These are phyloP conservation scores for Rubroshorea leprosula DNA, from an alignment of 345 rosid genomes.

Conservation along the genomic window DNA sequence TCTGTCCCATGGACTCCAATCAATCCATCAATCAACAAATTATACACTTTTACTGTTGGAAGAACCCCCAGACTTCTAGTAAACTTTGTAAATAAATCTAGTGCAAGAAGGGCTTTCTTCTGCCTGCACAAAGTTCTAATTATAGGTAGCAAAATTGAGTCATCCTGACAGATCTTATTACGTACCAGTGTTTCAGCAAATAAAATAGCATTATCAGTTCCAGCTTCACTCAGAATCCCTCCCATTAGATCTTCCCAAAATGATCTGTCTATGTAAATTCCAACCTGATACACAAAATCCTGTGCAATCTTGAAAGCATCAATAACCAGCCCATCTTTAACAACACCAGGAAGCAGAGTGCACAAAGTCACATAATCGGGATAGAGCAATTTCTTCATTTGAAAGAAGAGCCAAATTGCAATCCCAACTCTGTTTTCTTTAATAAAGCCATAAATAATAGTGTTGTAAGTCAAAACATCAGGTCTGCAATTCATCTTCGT, in stretches of 20 bases:
- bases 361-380: conserved; percentile 81
- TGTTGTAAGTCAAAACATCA: conserved; percentile 80
- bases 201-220: conserved; percentile 44
- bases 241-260: conserved; percentile 79
- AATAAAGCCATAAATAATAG: conserved; percentile 65
- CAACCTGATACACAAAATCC: conserved; percentile 42
- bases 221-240: conserved; percentile 59
- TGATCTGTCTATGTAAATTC: conserved; percentile 18
- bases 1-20: conserved; percentile 41
- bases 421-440: conserved; percentile 46
- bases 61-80: conserved; percentile 49
- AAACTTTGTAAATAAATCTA: conserved; percentile 45
- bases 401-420: conserved; percentile 79
- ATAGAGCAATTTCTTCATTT: conserved; percentile 69
- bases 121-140: conserved; percentile 58
- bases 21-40: conserved; percentile 60
- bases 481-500: conserved; percentile 50
- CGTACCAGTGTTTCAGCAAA: conserved; percentile 59
- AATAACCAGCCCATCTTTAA: conserved; percentile 49
- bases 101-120: conserved; percentile 45
- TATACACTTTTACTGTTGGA: conserved; percentile 43
- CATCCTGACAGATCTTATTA: conserved; percentile 43
- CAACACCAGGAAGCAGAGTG: conserved; percentile 81
- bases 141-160: conserved; percentile 57
- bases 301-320: conserved; percentile 61